Conservation (phyloP, 1,284 basidiomycete species). For the Apiotrichum veenhuisii region DNA sequence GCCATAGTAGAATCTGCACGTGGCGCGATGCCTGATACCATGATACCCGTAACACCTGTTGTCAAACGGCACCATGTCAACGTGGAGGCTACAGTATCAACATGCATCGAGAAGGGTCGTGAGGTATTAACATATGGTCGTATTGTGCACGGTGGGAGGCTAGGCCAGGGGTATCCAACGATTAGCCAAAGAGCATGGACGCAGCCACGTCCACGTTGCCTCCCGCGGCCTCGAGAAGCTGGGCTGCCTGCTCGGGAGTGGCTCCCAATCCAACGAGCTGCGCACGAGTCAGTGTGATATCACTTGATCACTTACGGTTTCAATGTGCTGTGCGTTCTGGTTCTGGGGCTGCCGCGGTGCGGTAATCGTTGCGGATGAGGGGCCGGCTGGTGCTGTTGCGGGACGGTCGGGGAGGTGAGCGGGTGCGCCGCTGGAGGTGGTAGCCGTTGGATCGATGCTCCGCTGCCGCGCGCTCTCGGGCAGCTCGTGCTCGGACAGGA, state of each 20-base stretch:
- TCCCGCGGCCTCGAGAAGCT: constrained; percentile 68
- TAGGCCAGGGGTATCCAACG: not conserved
- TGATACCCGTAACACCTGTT: not conserved
- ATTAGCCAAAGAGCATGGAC: constrained; percentile 69
- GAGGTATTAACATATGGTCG: not conserved
- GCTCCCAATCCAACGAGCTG: constrained; percentile 59
- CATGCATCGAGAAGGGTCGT: not conserved
- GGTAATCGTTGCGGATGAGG: not conserved
- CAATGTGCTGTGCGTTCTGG: constrained; percentile 18
- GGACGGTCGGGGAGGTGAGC: constrained; percentile 5
- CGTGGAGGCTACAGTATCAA: not conserved
- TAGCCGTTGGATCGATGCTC: constrained; percentile 48
- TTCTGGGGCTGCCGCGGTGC: not conserved
- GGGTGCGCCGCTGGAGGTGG: not conserved
- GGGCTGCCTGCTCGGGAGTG: constrained; percentile 68
- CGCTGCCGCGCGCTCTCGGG: constrained; percentile 60
- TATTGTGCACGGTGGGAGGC: not conserved
- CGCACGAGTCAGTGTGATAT: constrained; percentile 12
- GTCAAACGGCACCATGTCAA: not conserved
- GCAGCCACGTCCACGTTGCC: constrained; percentile 88
- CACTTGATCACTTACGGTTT: constrained; percentile 24
- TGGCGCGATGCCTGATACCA: too few species aligned
- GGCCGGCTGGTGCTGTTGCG: not conserved
- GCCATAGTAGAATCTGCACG: too few species aligned
- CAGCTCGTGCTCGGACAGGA: constrained; percentile 90